Percentiles rank a stretch among this genome's conserved stretches.
Evolutionary conservation across 306 rosid species (phyloP).

Genomic region (Pyrus betulifolia): DNA sequence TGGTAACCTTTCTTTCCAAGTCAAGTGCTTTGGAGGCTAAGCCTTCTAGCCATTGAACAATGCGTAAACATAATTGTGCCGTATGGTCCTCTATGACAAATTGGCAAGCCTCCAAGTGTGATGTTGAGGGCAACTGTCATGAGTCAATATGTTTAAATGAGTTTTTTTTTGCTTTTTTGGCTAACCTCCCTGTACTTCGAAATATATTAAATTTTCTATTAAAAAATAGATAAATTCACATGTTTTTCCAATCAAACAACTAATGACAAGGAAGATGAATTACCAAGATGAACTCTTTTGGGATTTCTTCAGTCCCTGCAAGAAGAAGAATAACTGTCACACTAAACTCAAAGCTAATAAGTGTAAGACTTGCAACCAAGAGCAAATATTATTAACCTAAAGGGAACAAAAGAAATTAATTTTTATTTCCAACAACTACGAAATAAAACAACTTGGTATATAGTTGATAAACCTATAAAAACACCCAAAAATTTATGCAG

Average conservation of each 20-base stretch:
- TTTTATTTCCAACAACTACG: neutral
- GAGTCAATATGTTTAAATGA: slow-evolving; percentile 24
- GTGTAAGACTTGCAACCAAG: neutral
- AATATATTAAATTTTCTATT: neutral
- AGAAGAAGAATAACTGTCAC: slow-evolving; percentile 27
- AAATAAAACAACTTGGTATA: neutral
- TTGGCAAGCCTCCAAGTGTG: slow-evolving; percentile 87
- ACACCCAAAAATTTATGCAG: neutral
- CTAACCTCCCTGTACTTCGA: neutral
- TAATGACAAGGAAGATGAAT: slow-evolving; percentile 2
- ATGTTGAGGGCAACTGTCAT: slow-evolving; percentile 69
- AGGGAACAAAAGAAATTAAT: neutral
- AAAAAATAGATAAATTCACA: neutral
- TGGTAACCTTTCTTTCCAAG: slow-evolving; percentile 75
- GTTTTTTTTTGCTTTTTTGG: neutral
- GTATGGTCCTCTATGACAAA: slow-evolving; percentile 74
- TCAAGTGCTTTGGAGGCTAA: slow-evolving; percentile 92
- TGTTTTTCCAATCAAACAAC: slow-evolving; percentile 10
- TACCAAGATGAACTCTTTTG: slow-evolving; percentile 75
- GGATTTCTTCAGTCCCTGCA: slow-evolving; percentile 82
- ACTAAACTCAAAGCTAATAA: neutral
- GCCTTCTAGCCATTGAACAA: slow-evolving; percentile 94
- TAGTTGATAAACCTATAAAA: neutral
- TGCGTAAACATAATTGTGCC: slow-evolving; percentile 81
- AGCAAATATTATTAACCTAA: neutral